phyloP scores from a whole-genome alignment of 1,284 basidiomycete species.

The Naganishia sp. region DNA sequence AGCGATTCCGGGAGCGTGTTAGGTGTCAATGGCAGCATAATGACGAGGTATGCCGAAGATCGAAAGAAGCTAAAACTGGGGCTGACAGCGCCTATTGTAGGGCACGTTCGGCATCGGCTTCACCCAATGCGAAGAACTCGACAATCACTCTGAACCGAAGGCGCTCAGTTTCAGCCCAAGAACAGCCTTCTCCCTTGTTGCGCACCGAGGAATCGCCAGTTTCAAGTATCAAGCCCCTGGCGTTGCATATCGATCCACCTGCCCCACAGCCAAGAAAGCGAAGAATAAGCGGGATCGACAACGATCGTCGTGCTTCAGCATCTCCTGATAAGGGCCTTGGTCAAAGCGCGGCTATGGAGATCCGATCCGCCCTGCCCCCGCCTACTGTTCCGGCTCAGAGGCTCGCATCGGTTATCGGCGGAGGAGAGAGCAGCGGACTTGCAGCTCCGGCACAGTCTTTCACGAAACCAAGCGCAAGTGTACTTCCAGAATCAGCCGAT shows the following conservation, averaged over 20 bases:
- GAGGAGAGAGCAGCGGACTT: not conserved
- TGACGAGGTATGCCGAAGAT: constrained; percentile 13
- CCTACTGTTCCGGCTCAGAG: too few species aligned
- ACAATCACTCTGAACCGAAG: constrained; percentile 7
- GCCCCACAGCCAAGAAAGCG: constrained; percentile 10
- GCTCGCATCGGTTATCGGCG: not conserved
- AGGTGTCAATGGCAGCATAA: constrained; percentile 1
- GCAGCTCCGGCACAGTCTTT: not conserved
- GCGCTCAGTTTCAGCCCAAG: constrained; percentile 18
- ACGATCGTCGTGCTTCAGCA: not conserved
- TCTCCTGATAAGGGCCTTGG: not conserved
- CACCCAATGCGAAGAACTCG: not conserved
- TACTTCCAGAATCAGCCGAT: constrained; percentile 13
- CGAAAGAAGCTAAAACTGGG: not conserved
- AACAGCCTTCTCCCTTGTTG: constrained; percentile 9
- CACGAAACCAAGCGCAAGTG: not conserved
- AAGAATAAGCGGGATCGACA: constrained; percentile 13
- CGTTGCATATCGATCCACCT: constrained; percentile 7
- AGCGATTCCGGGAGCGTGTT: constrained; percentile 22
- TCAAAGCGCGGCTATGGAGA: too few species aligned
- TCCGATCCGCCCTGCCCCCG: too few species aligned
- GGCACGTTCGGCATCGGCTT: constrained; percentile 5
- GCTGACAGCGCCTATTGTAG: not conserved
- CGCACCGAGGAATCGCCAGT: constrained; percentile 11
- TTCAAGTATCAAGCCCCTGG: not conserved